These are phyloP conservation scores for Metschnikowia chrysomelidarum DNA, from an alignment of 805 yeast species.

Conservation along the genomic window DNA sequence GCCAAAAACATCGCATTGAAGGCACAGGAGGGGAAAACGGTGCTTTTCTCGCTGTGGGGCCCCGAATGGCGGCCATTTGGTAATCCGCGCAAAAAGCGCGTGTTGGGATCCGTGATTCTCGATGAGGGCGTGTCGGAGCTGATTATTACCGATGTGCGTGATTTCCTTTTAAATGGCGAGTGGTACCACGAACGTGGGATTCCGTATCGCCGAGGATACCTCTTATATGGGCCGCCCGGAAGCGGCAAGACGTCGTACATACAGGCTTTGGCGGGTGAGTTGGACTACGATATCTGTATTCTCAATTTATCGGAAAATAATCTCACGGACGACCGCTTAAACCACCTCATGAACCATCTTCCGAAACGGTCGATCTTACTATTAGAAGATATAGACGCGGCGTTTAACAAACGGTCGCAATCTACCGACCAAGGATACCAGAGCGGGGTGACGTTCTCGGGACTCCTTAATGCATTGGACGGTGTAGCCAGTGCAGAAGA, in stretches of 20 bases:
- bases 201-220: conserved; percentile 93
- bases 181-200: conserved; percentile 98
- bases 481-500: conserved; percentile 98
- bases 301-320: conserved; percentile 87
- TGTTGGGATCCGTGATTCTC: conserved; percentile 80
- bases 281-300: conserved; percentile 93
- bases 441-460: conserved; percentile 94
- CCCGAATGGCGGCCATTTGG: conserved; percentile 99
- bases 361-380: conserved; percentile 85
- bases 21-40: conserved; percentile 89
- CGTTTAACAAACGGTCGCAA: conserved; percentile 81
- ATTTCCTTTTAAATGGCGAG: conserved; percentile 72
- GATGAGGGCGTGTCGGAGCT: conserved; percentile 70
- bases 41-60: conserved; percentile 91
- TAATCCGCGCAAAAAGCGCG: conserved; percentile 84
- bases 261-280: conserved; percentile 94
- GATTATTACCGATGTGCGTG: conserved; percentile 70
- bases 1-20: conserved; percentile 82
- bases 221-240: conserved; percentile 96
- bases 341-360: conserved; percentile 93
- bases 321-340: conserved; percentile 89
- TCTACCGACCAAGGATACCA: conserved; percentile 71
- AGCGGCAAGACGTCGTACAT: conserved; percentile 95
- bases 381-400: conserved; percentile 94
- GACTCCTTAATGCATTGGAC: conserved; percentile 88